These are phyloP conservation scores for Penicillium egyptiacum DNA, from an alignment of 495 filamentous ascomycete genomes.

Conservation along the genomic window DNA sequence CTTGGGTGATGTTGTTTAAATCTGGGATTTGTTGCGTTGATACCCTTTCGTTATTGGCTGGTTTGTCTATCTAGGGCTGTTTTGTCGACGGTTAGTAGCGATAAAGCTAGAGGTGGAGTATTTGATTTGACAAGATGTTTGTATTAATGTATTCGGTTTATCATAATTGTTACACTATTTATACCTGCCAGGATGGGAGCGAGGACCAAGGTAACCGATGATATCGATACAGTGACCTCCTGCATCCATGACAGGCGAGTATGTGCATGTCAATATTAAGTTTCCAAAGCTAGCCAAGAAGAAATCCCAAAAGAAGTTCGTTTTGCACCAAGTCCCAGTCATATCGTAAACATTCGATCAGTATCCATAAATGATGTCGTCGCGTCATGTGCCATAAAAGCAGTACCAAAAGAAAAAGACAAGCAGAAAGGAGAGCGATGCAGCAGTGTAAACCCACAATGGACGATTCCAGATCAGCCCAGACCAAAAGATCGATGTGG, in stretches of 20 bases:
- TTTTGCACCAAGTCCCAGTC: slow-evolving; percentile 3
- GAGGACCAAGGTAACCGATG: not conserved
- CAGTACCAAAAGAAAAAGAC: slow-evolving; percentile 3
- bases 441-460: not conserved
- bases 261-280: slow-evolving; percentile 11
- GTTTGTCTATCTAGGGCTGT: not conserved
- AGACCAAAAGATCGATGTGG: not conserved
- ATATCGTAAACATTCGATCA: slow-evolving; percentile 7
- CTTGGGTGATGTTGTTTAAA: not conserved
- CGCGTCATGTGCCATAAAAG: slow-evolving; percentile 20
- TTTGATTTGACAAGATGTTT: not conserved
- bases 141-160: slow-evolving; percentile 2
- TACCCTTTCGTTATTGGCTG: not conserved
- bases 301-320: too few species aligned
- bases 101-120: not conserved
- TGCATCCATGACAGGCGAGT: not conserved
- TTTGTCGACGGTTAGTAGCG: not conserved
- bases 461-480: slow-evolving; percentile 22
- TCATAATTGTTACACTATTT: not conserved
- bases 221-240: not conserved
- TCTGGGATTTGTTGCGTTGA: not conserved
- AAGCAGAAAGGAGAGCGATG: not conserved
- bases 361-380: slow-evolving; percentile 16
- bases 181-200: not conserved
- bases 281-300: slow-evolving; percentile 7